phyloP scores from a whole-genome alignment of 2,329 filamentous ascomycete species.

The Paecilomyces sp. region DNA sequence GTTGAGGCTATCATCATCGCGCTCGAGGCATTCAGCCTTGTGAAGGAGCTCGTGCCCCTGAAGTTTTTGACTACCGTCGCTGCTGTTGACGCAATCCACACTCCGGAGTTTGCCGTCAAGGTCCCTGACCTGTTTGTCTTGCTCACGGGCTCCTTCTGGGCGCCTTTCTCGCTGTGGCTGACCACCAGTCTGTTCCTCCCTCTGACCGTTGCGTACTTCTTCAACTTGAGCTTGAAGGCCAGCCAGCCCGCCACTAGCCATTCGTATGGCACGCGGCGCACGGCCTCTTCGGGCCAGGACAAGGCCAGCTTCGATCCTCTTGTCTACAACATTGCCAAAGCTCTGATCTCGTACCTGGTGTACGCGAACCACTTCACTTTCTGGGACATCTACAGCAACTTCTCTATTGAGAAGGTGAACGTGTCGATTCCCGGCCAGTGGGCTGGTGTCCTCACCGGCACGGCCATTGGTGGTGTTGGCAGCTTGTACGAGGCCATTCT shows the following conservation, averaged over 20 bases:
- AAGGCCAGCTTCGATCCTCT: constrained; percentile 63
- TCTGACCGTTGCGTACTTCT: constrained; percentile 71
- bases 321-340: constrained; percentile 85
- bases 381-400: constrained; percentile 27
- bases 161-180: constrained; percentile 68
- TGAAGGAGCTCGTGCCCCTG: constrained; percentile 63
- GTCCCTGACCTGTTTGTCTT: constrained; percentile 77
- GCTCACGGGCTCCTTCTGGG: constrained; percentile 75
- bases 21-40: constrained; percentile 65
- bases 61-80: constrained; percentile 68
- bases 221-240: constrained; percentile 67
- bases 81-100: constrained; percentile 49
- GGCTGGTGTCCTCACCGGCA: constrained; percentile 32
- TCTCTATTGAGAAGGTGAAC: constrained; percentile 31
- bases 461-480: constrained; percentile 33
- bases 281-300: constrained; percentile 13
- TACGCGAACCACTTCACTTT: constrained; percentile 51
- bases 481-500: constrained; percentile 42
- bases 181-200: constrained; percentile 66
- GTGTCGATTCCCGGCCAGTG: constrained; percentile 31
- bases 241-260: constrained; percentile 14
- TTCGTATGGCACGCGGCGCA: constrained; percentile 17
- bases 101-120: constrained; percentile 54
- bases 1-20: constrained; percentile 62
- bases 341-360: constrained; percentile 70